Conservation (phyloP, 345 rosid species). For the Schrenkiella parvula region DNA sequence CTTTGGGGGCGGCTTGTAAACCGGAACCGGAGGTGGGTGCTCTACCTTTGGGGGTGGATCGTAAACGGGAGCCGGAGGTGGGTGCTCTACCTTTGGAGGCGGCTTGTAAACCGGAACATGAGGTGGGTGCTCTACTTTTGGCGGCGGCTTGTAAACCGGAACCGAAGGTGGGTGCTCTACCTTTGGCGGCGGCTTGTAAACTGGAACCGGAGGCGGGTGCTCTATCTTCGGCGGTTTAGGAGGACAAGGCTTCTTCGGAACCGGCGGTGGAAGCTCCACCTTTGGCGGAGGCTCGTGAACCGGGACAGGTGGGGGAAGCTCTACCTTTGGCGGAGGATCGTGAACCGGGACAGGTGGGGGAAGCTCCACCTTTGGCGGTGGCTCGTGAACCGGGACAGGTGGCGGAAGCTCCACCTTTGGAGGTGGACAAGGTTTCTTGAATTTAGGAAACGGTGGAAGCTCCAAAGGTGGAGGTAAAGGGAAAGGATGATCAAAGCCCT, state of each 20-base stretch:
- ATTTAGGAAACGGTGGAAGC: conserved; percentile 32
- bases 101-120: conserved; percentile 12
- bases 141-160: conserved; percentile 25
- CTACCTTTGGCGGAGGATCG: conserved; percentile 25
- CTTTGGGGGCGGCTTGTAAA: conserved; percentile 15
- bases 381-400: conserved; percentile 28
- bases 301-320: conserved; percentile 33
- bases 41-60: not conserved
- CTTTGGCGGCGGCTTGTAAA: conserved; percentile 26
- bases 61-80: conserved; percentile 22
- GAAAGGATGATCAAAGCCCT: conserved; percentile 31
- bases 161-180: conserved; percentile 29
- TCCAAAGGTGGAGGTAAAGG: conserved; percentile 30
- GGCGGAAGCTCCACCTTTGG: conserved; percentile 29
- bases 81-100: conserved; percentile 2
- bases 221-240: conserved; percentile 17
- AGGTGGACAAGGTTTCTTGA: conserved; percentile 34
- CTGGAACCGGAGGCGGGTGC: conserved; percentile 17
- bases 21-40: conserved; percentile 31
- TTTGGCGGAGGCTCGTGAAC: conserved; percentile 16
- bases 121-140: conserved; percentile 17
- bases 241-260: conserved; percentile 14
- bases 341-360: conserved; percentile 38
- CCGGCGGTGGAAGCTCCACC: conserved; percentile 22
- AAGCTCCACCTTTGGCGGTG: conserved; percentile 19